phyloP scores from a whole-genome alignment of 306 rosid species.

The Rosa multiflora region DNA sequence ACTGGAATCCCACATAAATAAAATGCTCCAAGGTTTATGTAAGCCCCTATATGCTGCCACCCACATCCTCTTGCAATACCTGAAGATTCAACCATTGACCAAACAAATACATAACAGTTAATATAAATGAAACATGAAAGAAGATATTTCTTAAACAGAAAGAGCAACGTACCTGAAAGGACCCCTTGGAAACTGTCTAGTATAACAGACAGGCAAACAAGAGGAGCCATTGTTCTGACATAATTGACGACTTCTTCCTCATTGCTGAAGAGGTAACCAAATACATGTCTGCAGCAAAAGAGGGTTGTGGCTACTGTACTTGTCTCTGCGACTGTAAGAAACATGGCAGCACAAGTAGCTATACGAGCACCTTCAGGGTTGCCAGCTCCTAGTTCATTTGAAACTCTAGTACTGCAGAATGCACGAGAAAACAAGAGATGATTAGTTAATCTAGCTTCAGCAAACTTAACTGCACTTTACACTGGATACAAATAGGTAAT shows the following conservation, averaged over 20 bases:
- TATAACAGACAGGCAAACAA: constrained; percentile 47
- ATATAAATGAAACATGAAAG: constrained; percentile 3
- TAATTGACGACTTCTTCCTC: constrained; percentile 69
- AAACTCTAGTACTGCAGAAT: constrained; percentile 52
- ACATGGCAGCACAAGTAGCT: too few species aligned
- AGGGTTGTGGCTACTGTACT: constrained; percentile 39
- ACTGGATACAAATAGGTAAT: neutral
- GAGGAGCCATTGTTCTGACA: constrained; percentile 68
- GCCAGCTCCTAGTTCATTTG: constrained; percentile 79
- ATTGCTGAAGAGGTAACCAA: constrained; percentile 60
- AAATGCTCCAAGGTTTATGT: constrained; percentile 65
- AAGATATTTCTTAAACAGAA: neutral
- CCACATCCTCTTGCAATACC: constrained; percentile 80
- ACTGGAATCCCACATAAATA: constrained; percentile 75
- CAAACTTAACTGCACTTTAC: neutral
- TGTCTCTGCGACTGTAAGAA: too few species aligned
- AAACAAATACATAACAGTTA: neutral
- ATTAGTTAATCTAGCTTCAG: neutral
- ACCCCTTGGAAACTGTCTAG: constrained; percentile 63
- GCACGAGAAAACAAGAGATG: neutral
- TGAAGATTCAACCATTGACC: constrained; percentile 11
- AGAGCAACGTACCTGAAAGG: constrained; percentile 44
- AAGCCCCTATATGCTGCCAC: constrained; percentile 75
- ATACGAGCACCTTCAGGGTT: constrained; percentile 48
- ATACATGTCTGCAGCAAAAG: constrained; percentile 46